Percentiles rank a stretch among this genome's conserved stretches.
phyloP scores from a whole-genome alignment of 352 stramenopile genomes.

The Phytophthora gonapodyides region DNA sequence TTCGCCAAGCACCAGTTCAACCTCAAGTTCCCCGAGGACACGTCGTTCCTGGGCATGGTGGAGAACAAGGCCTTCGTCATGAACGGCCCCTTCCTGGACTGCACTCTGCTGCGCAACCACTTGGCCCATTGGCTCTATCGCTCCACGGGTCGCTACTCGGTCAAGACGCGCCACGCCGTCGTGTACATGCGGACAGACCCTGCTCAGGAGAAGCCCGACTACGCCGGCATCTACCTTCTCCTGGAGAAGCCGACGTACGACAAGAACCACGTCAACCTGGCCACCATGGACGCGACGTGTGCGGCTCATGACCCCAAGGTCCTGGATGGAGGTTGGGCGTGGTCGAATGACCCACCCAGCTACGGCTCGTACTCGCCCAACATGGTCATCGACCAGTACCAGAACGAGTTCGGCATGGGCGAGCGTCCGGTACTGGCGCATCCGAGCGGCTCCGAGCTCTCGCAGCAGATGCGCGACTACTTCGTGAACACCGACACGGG shows the following conservation, averaged over 20 bases:
- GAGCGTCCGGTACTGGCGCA: constrained; percentile 66
- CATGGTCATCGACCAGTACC: constrained; percentile 77
- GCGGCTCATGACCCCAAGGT: constrained; percentile 39
- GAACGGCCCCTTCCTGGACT: constrained; percentile 78
- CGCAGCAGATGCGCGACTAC: constrained; percentile 75
- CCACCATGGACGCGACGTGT: constrained; percentile 52
- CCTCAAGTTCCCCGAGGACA: constrained; percentile 58
- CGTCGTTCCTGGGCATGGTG: constrained; percentile 59
- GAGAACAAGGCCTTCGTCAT: constrained; percentile 73
- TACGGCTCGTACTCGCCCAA: constrained; percentile 78
- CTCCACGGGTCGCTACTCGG: constrained; percentile 67
- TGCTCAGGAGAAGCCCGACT: constrained; percentile 36
- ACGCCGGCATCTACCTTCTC: constrained; percentile 74
- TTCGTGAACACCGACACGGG: constrained; percentile 67
- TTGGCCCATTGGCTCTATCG: constrained; percentile 81
- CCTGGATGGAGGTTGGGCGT: constrained; percentile 73
- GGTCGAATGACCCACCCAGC: constrained; percentile 74
- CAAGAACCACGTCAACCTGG: constrained; percentile 65
- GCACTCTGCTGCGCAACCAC: constrained; percentile 76
- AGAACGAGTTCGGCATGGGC: constrained; percentile 81
- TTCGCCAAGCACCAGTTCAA: constrained; percentile 82
- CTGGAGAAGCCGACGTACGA: constrained; percentile 81
- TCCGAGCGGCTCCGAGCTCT: constrained; percentile 53
- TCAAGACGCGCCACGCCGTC: constrained; percentile 62
- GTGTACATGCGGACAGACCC: constrained; percentile 64